Evolutionary conservation across 768 basidiomycete species (phyloP), one percentile per base, ranked within the genome.

Genomic region (Clitopilus hobsonii): DNA sequence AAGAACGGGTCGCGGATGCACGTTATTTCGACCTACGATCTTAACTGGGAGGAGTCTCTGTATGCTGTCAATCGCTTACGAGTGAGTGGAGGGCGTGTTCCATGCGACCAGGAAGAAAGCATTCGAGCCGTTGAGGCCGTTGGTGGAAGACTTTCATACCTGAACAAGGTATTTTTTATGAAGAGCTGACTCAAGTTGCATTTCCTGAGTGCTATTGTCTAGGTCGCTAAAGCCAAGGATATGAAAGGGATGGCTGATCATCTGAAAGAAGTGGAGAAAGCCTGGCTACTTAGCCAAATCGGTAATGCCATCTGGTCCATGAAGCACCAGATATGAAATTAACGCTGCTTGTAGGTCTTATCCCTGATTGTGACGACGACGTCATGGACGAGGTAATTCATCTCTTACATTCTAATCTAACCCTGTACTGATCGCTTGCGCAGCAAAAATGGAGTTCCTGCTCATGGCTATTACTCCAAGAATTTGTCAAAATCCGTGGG

Each of bases 331-430:
- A n/a, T n/a, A n/a, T n/a, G n/a, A n/a, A n/a, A n/a, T n/a, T n/a
- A n/a, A 32, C n/a, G 22, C n/a, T 16, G 3, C 4, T 16, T 48
- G 11, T 38, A 81, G 79, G 76, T 2, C 74, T 92, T 49, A 93
- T 94, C 55, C 80, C 82, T 6, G 91, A 91, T 64, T 86, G 83
- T 63, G 91, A 93, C 66, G 89, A 91, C 69, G 88, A 90, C 63
- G 84, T 90, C 55, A 91, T 90, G 91, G 92, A 94, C 68, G 93
- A 93, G 77, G 89, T 89, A 60, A n/a, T n/a, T n/a, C 58, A 74
- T 51, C 25, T 45, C 11, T 57, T 41, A 47, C 13, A 2, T 32
- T 30, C 41, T 18, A 18, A 20, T 20, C 4, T 4, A 45, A 45
- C 20, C 25, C 24, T 36, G 13, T 10, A 49, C 51, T 26, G 38